Percentiles rank a stretch among this genome's conserved stretches.
Evolutionary conservation across 345 rosid species (phyloP).

Genomic region (Arabidopsis suecica): DNA sequence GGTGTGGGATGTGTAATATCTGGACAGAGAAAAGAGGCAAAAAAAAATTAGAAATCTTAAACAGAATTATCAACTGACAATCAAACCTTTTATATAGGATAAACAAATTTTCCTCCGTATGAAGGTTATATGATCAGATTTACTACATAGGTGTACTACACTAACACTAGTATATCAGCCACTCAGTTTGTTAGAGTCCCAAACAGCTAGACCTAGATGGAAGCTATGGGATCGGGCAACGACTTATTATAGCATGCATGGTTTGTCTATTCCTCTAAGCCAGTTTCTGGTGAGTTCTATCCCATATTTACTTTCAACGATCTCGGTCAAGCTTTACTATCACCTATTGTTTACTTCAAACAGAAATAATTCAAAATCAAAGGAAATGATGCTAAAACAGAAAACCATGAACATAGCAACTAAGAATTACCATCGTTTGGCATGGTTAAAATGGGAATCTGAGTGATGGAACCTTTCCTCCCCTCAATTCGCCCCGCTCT

Average conservation of each 20-base stretch:
- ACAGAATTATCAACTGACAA: neutral
- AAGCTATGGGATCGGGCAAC: constrained; percentile 2
- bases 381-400: constrained; percentile 12
- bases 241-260: neutral
- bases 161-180: constrained; percentile 5
- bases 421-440: constrained; percentile 81
- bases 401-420: neutral
- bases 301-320: constrained; percentile 2
- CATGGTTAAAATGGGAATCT: constrained; percentile 93
- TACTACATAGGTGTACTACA: constrained; percentile 9
- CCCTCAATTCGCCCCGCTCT: constrained; percentile 96
- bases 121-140: constrained; percentile 12
- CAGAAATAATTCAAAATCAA: neutral
- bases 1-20: constrained; percentile 98
- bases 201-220: constrained; percentile 24
- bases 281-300: constrained; percentile 19
- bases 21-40: constrained; percentile 40
- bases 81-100: constrained; percentile 7
- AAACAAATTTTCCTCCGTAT: constrained; percentile 8
- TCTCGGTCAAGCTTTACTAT: constrained; percentile 10
- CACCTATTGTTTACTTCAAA: neutral
- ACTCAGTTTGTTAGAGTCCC: constrained; percentile 10
- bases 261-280: constrained; percentile 18
- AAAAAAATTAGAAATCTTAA: neutral
- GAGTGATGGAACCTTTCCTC: constrained; percentile 88